Base-by-base conservation (phyloP, 1,284 basidiomycete genomes). In the Fomitopsis pinicola region DNA sequence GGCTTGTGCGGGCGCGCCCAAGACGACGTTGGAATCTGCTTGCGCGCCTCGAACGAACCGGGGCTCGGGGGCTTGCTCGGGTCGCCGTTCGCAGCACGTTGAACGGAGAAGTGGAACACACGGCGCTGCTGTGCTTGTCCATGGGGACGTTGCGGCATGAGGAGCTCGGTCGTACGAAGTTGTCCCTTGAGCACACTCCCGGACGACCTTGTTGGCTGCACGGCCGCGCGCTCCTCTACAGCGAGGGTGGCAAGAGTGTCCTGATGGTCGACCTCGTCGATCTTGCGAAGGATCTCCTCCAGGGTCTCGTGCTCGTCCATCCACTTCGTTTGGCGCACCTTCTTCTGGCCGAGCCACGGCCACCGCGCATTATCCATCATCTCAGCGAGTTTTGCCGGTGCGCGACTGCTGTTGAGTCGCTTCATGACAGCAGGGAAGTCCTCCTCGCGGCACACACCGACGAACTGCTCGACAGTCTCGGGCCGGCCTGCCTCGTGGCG, bases 341-440 rank as follows among this genome's bases (percentile, higher is more conserved):
- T 57, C 40, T 62, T 64, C 57, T 59, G 64, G 1, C 52, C 40
- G 0, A 63, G 59, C 70, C 70, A 74, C 0, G 77, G 77, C 77
- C 78, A 79, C 38, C 69, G 71, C 2, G 77, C 78, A 50, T 76
- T 76, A 63, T 80, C 78, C 77, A 79, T 77, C 45, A 63, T 59
- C 59, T 73, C 62, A 30, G 68, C 55, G 38, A 64, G 48, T 0
- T 64, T 52, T 8, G 9, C 30, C 5, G 69, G 63, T 45, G 68
- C 62, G 17, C 45, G 33, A 8, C 33, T 42, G 55, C 73, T 71
- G 66, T 79, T 77, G 64, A 73, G 72, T 19, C 60, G 57, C 19
- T 67, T 59, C n/a, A 76, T 56, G 17, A 77, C 62, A 19, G 64
- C 66, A 14, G 72, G 70, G 14, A 76, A 71, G 55, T 76, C 73